Conservation (phyloP, 805 yeast genomes). For the Maudiozyma turicensis region DNA sequence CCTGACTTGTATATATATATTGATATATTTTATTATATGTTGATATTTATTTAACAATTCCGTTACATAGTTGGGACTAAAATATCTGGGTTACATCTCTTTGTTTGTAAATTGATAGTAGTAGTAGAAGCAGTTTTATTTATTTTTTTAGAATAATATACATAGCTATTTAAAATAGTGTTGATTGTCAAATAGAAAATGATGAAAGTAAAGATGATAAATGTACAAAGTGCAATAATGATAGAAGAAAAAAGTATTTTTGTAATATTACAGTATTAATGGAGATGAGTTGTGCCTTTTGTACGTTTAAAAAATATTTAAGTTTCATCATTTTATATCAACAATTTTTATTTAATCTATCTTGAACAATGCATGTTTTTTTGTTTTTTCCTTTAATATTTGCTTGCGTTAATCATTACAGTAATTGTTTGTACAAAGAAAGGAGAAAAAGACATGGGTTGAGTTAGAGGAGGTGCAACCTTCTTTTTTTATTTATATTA, state of each 20-base stretch:
- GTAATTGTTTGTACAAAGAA: neutral
- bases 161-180: neutral
- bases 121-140: neutral
- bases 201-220: neutral
- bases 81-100: constrained; percentile 17
- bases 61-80: constrained; percentile 28
- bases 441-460: neutral
- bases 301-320: too few species aligned
- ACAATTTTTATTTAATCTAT: neutral
- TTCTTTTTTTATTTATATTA: neutral
- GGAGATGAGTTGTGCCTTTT: too few species aligned
- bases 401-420: neutral
- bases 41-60: constrained; percentile 5
- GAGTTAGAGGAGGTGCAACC: too few species aligned
- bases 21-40: neutral
- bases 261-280: too few species aligned
- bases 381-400: too few species aligned
- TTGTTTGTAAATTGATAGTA: neutral
- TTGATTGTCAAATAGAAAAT: neutral
- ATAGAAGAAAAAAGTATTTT: too few species aligned
- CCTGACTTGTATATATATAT: constrained; percentile 21
- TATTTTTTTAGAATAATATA: neutral
- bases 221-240: too few species aligned
- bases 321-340: too few species aligned
- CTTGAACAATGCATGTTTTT: neutral